phyloP scores from a whole-genome alignment of 257 asterid genomes.

The Ilex asprella region DNA sequence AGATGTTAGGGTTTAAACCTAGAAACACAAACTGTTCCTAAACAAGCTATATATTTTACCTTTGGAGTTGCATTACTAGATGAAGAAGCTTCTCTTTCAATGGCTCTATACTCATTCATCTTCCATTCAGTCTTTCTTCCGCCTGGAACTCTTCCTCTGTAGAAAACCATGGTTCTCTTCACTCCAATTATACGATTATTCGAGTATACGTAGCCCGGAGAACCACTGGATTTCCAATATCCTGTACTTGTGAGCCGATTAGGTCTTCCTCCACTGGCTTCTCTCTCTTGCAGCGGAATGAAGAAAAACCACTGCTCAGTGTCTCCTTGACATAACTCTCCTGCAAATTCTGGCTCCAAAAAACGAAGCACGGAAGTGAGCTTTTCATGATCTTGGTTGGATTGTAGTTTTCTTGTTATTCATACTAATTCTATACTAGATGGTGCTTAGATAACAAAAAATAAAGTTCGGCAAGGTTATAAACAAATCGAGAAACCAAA shows the following conservation, averaged over 20 bases:
- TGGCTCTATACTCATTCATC: no score
- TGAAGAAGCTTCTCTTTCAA: background rate
- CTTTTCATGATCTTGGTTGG: background rate
- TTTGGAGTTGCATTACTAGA: slow-evolving; percentile 15
- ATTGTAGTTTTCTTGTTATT: no score
- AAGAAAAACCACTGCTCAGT: slow-evolving; percentile 70
- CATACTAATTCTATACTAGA: no score
- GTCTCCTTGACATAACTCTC: background rate
- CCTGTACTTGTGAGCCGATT: slow-evolving; percentile 39
- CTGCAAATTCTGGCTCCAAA: background rate
- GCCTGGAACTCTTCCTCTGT: no score
- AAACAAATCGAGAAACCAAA: no score
- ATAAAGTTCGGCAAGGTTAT: no score
- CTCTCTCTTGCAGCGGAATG: slow-evolving; percentile 43
- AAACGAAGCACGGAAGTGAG: background rate
- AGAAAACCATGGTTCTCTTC: slow-evolving; percentile 52
- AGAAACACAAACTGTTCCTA: no score
- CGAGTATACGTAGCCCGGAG: slow-evolving; percentile 44
- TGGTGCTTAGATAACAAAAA: no score
- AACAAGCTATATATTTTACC: slow-evolving; percentile 10
- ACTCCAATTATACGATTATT: slow-evolving; percentile 28
- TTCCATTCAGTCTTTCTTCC: no score
- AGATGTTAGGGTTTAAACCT: no score
- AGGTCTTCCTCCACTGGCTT: slow-evolving; percentile 48
- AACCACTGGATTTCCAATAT: slow-evolving; percentile 21